Evolutionary conservation across 805 yeast genomes (phyloP).

Genomic region (Lipomyces japonicus): DNA sequence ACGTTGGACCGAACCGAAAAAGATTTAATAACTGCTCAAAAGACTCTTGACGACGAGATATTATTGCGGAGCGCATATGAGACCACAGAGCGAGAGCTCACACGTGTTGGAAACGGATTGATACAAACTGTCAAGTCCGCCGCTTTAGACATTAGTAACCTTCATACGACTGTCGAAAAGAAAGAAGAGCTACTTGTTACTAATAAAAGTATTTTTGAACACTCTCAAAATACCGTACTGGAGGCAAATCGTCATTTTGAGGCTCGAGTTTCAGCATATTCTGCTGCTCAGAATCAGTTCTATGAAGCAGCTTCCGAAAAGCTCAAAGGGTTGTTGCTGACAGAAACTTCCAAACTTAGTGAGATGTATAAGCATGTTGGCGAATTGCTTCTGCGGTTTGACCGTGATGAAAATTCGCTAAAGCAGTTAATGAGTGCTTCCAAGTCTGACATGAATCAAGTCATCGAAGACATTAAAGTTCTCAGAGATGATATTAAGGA

Average conservation of each 20-base stretch:
- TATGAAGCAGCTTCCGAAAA: constrained; percentile 11
- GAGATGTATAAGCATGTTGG: constrained; percentile 23
- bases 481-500: constrained; percentile 28
- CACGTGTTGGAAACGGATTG: constrained; percentile 30
- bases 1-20: constrained; percentile 20
- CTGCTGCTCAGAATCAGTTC: constrained; percentile 32
- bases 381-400: constrained; percentile 13
- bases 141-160: constrained; percentile 22
- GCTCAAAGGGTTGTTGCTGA: constrained; percentile 12
- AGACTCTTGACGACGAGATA: constrained; percentile 29
- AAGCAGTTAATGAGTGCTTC: constrained; percentile 18
- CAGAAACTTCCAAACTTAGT: constrained; percentile 22
- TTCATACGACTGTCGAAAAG: constrained; percentile 27
- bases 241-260: constrained; percentile 52
- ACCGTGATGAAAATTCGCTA: constrained; percentile 9
- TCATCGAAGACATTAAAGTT: constrained; percentile 24
- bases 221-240: constrained; percentile 40
- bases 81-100: constrained; percentile 33
- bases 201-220: constrained; percentile 13
- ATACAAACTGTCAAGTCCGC: constrained; percentile 30
- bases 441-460: constrained; percentile 24
- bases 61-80: constrained; percentile 33
- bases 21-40: constrained; percentile 18
- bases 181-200: constrained; percentile 15
- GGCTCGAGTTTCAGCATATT: constrained; percentile 49